Evolutionary conservation across 2,329 filamentous ascomycete genomes (phyloP), one percentile per base, ranked within the genome.

Genomic region (Penicillium sp.): DNA sequence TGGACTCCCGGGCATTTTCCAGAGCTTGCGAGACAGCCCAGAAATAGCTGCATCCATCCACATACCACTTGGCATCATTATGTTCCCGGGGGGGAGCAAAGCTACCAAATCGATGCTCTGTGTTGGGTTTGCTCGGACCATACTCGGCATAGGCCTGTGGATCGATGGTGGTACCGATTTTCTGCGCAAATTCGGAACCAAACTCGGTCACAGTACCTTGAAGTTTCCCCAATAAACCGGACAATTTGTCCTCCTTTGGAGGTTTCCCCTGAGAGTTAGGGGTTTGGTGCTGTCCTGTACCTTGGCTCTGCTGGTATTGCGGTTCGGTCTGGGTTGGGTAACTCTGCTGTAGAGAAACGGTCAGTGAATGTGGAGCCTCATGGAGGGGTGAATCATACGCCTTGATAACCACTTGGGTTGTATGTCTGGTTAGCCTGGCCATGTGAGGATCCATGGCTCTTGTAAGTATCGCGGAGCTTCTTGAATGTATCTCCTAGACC

Each of bases 1-100:
- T 88, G 40, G 83, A 89, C 64, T 93, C 85, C 61, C 79, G 81
- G 3, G 91, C 91, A 67, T 84, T 86, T 75, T 94, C 88, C 49
- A 96, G 76, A 2, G 92, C 91, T 60, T 87, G 79, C 29, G 87
- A 90, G 1, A 96, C 89, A 14, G 92, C 91, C 81, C 86, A 92
- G 78, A 96, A 92, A 71, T 95, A 94, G 9, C 85, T 85, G 69
- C 88, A 90, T 7, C 88, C 90, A 69, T 94, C 90, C 18, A 94
- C 89, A 73, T 89, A 92, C 90, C 91, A 96, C 79, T 96, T 95
- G 60, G 84, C 85, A 61, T 85, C 79, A 68, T 91, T 87, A 55
- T 88, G 88, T 32, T 83, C 82, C 20, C 89, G 83, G 66, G 87
- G 82, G 1, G 89, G 85, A 1, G 89, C 89, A 76, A 96, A 96